Evolutionary conservation across 768 basidiomycete genomes (phyloP), one percentile per base, ranked within the genome.

Genomic region (Boletus edulis): DNA sequence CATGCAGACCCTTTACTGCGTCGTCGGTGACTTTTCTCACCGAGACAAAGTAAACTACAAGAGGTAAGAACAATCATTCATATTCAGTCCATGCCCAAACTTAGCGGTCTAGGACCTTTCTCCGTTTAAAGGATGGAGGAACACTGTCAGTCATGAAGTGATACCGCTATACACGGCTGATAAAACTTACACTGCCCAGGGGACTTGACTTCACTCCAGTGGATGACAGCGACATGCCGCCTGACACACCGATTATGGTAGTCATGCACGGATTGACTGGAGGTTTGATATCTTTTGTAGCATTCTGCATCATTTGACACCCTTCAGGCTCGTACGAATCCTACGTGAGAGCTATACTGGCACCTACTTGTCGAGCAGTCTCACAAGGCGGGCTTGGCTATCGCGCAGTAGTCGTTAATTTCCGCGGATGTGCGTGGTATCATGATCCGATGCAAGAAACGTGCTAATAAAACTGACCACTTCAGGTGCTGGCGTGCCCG

Each of bases 341-440:
- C 18, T 98, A 97, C 65, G 90, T 97, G 42, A 79, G 93, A 58
- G 85, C 89, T 29, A 79, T 97, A 44, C 75, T 98, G 4, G 80
- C 82, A 47, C 86, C 83, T 55, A 87, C 86, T 14, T 87, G 87
- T 67, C 77, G 78, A 29, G 80, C 89, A 27, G 78, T 85, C 8
- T 78, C 81, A 40, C 76, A 89, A 62, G 92, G 91, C n/a, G 96
- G 95, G 2, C 75, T 96, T 50, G 94, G 94, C 15, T 96, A 91
- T 71, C 81, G 97, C 54, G 95, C 83, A 5, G 87, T 89, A 13
- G 93, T 98, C 10, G 81, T 95, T 67, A 97, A 96, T 73, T 95
- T 89, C 73, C 83, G 95, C 62, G 94, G 94, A 66, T 96, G 94
- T 90, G 64, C 66, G 87, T 81, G 35, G 17, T 39, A 48, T 48